Conservation (phyloP, 306 rosid species). For the Prosopis cineraria region DNA sequence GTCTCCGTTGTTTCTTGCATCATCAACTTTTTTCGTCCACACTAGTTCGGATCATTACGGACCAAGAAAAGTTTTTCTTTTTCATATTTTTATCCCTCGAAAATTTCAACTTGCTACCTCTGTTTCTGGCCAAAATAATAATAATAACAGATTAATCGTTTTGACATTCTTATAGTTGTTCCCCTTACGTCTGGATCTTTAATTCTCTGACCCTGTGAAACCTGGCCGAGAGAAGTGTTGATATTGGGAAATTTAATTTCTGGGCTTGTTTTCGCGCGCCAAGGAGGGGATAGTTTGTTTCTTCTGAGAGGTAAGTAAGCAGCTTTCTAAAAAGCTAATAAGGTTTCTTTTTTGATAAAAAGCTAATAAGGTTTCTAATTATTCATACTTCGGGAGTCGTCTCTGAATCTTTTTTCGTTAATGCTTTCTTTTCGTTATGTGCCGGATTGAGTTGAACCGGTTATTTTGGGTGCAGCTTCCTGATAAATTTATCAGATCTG, state of each 20-base stretch:
- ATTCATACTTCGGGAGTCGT: neutral
- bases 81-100: neutral
- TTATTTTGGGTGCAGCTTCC: neutral
- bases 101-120: neutral
- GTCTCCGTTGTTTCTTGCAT: neutral
- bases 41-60: neutral
- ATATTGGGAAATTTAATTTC: neutral
- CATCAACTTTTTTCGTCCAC: neutral
- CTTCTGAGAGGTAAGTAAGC: conserved; percentile 2
- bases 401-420: neutral
- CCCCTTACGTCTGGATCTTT: conserved; percentile 10
- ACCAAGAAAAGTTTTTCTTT: neutral
- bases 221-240: neutral
- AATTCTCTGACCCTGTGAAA: conserved; percentile 1
- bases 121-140: neutral
- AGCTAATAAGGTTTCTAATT: neutral
- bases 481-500: conserved; percentile 24
- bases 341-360: neutral
- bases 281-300: neutral
- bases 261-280: neutral
- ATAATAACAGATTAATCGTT: neutral
- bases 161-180: neutral
- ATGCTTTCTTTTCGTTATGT: neutral
- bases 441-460: conserved; percentile 13
- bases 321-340: conserved; percentile 10